Conservation (phyloP, 225 moss, liverwort and hornwort genomes). For the Polytrichum commune region DNA sequence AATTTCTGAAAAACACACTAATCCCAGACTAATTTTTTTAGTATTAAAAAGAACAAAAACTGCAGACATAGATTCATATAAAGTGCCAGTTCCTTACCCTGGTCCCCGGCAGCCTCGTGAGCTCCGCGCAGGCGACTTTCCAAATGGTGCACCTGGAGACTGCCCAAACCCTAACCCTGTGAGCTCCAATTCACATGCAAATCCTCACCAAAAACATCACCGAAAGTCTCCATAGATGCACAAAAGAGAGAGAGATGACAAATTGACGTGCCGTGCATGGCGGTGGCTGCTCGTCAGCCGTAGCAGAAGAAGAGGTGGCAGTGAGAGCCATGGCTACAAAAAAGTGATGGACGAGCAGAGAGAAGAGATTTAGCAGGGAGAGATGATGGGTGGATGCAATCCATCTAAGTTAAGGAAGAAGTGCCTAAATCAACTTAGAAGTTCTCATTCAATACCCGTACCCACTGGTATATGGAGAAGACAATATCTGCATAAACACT, state of each 20-base stretch:
- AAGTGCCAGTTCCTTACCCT: slow-evolving; percentile 32
- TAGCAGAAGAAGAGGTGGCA: background rate
- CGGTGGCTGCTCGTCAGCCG: background rate
- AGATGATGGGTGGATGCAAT: too few species aligned
- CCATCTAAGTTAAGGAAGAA: too few species aligned
- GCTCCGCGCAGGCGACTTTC: slow-evolving; percentile 71
- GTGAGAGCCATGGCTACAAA: background rate
- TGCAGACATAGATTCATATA: too few species aligned
- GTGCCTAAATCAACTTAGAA: too few species aligned
- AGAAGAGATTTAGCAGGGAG: background rate
- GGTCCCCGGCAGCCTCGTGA: slow-evolving; percentile 48
- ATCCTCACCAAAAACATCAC: background rate
- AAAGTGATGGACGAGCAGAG: background rate
- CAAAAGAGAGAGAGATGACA: background rate
- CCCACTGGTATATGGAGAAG: too few species aligned
- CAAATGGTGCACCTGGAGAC: slow-evolving; percentile 59
- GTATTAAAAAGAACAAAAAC: too few species aligned
- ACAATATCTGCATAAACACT: too few species aligned
- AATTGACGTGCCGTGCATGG: background rate
- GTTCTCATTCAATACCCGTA: too few species aligned
- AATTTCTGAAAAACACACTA: too few species aligned
- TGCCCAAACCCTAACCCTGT: background rate
- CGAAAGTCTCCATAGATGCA: background rate
- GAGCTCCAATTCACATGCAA: background rate
- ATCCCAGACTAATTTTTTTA: too few species aligned